Evolutionary conservation across 257 asterid genomes (phyloP).

Genomic region (Ligustrum vulgare): DNA sequence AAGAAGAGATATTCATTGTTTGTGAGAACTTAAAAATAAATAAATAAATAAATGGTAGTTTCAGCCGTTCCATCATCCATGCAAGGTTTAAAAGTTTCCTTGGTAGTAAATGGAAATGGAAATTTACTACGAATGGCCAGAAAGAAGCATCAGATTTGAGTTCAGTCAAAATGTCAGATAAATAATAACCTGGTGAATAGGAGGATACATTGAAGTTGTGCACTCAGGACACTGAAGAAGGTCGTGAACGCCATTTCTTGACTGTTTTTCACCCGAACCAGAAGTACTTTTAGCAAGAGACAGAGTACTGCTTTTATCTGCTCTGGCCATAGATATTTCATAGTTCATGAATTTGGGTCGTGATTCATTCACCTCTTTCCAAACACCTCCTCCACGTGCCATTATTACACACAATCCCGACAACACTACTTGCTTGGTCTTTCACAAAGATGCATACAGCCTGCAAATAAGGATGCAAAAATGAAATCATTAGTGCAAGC

Average conservation of each 20-base stretch:
- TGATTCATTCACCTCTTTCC: constrained; percentile 51
- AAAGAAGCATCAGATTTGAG: constrained; percentile 3
- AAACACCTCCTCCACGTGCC: constrained; percentile 65
- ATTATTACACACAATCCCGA: constrained; percentile 29
- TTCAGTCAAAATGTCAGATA: constrained; percentile 3
- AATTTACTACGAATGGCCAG: too few species aligned
- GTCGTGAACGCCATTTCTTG: constrained; percentile 54
- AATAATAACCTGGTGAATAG: constrained; percentile 72
- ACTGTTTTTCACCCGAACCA: constrained; percentile 43
- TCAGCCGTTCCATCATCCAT: background rate
- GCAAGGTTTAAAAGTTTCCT: background rate
- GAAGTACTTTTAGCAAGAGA: constrained; percentile 20
- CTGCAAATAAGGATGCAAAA: constrained; percentile 25
- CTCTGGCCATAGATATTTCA: constrained; percentile 34
- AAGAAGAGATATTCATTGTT: background rate
- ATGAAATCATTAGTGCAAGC: constrained; percentile 4
- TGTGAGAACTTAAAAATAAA: too few species aligned
- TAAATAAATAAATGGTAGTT: background rate
- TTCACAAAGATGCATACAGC: constrained; percentile 22
- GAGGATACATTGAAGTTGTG: constrained; percentile 67
- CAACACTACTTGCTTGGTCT: constrained; percentile 8
- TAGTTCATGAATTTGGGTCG: constrained; percentile 34
- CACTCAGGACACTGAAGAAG: constrained; percentile 83
- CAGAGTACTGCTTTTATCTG: constrained; percentile 38
- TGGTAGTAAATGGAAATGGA: background rate